These are phyloP conservation scores for Colletotrichum destructivum DNA, from an alignment of 2,329 filamentous ascomycete species.

Conservation along the genomic window DNA sequence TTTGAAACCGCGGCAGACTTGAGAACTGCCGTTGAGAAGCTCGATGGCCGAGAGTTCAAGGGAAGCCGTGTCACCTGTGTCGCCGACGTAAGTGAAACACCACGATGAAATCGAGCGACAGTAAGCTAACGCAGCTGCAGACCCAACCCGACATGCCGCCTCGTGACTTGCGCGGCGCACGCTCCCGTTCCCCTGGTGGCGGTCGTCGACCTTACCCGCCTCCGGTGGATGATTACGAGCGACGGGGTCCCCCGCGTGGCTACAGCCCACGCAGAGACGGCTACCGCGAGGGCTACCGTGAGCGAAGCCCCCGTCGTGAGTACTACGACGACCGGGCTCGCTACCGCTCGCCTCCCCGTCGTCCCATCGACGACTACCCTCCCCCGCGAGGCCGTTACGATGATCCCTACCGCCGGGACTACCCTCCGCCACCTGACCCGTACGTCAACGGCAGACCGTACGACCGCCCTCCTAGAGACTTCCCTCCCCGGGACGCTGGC, in stretches of 20 bases:
- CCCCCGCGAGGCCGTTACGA: constrained; percentile 79
- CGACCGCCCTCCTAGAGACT: constrained; percentile 66
- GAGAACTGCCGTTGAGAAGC: constrained; percentile 92
- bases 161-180: constrained; percentile 76
- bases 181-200: constrained; percentile 81
- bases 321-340: constrained; percentile 90
- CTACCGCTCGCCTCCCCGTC: constrained; percentile 85
- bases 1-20: constrained; percentile 95
- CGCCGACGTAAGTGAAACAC: constrained; percentile 79
- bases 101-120: not conserved
- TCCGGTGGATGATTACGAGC: constrained; percentile 84
- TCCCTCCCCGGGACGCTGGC: constrained; percentile 65
- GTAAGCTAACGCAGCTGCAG: constrained; percentile 58
- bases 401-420: constrained; percentile 82
- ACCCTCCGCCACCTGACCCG: constrained; percentile 75
- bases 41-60: constrained; percentile 95
- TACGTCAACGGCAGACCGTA: constrained; percentile 72
- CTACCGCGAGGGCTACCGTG: constrained; percentile 84
- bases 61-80: constrained; percentile 87
- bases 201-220: constrained; percentile 77
- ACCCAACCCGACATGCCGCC: constrained; percentile 83
- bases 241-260: constrained; percentile 83
- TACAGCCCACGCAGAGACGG: constrained; percentile 84
- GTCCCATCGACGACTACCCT: constrained; percentile 83
- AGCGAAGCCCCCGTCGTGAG: constrained; percentile 86